Conservation (phyloP, 2,329 filamentous ascomycete genomes). For the Neonectria magnoliae region DNA sequence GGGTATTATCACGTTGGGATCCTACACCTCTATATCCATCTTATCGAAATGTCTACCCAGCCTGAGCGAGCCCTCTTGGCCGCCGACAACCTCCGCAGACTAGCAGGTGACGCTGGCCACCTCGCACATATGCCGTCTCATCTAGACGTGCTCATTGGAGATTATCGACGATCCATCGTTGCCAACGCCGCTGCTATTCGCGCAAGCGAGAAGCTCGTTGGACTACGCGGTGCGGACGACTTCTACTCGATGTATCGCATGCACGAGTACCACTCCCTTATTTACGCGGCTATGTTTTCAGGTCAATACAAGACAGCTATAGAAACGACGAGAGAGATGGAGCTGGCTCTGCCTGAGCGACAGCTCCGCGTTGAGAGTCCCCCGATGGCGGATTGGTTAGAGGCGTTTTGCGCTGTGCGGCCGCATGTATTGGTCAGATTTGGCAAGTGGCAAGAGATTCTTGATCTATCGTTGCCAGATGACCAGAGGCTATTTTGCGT, state of each 20-base stretch:
- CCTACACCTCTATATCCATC: conserved; percentile 79
- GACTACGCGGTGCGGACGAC: conserved; percentile 67
- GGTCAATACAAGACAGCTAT: conserved; percentile 71
- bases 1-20: conserved; percentile 73
- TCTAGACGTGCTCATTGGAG: conserved; percentile 73
- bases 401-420: conserved; percentile 74
- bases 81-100: conserved; percentile 69
- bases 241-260: conserved; percentile 82
- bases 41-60: conserved; percentile 78
- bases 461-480: conserved; percentile 60
- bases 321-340: conserved; percentile 67
- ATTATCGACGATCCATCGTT: conserved; percentile 73
- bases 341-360: conserved; percentile 69
- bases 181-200: conserved; percentile 73
- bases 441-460: conserved; percentile 74
- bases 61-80: conserved; percentile 71
- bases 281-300: conserved; percentile 83
- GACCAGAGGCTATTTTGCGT: conserved; percentile 72
- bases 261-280: conserved; percentile 78
- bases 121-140: conserved; percentile 82
- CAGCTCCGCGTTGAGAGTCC: conserved; percentile 72
- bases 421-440: conserved; percentile 79
- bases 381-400: conserved; percentile 83
- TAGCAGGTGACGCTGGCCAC: conserved; percentile 77
- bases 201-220: conserved; percentile 74